Evolutionary conservation across 2,329 filamentous ascomycete species (phyloP), one percentile per base, ranked within the genome.

Genomic region (Lithohypha guttulata): DNA sequence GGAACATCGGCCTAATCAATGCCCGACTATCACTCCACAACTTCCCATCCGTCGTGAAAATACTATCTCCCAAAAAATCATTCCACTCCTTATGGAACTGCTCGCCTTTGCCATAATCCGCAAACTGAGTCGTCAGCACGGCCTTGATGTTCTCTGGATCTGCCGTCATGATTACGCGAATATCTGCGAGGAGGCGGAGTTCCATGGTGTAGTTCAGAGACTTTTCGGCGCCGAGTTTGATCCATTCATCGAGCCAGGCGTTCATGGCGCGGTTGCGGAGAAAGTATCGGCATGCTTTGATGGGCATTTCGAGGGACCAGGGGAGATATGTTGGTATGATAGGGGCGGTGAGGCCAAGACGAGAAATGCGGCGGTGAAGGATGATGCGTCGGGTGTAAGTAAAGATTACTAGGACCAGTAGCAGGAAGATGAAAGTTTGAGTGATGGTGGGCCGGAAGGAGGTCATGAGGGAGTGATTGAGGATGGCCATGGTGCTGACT

Each of bases 81-180:
- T 74, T 69, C 80, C 81, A 93, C 36, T 86, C 79, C 6, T 60
- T 51, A 51, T 87, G 79, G 62, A 93, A 93, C 15, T 52, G 63
- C 50, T 77, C 63, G 6, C 86, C 86, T 61, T 94, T 94, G 47
- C 86, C 87, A 55, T 79, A 95, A 54, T 93, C 83, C 27, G 63
- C 62, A 55, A 95, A 95, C 55, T 94, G 84, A 1, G 80, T 81
- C 0, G 86, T 83, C n/a, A 95, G 68, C 15, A 95, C 71, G 4
- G 87, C 84, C 59, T 94, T 93, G 64, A 93, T 81, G 55, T 94
- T 94, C 53, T 93, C 84, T 1, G 82, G 81, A 50, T 94, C 85
- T 4, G 74, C 73, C 0, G 87, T 94, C 53, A 91, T 70, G 43
- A 93, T 58, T 15, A 80, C 59, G n/a, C 82, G 74, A n/a, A 39